These are phyloP conservation scores for Ramaria sp. DNA, from an alignment of 768 basidiomycete genomes.

Conservation along the genomic window DNA sequence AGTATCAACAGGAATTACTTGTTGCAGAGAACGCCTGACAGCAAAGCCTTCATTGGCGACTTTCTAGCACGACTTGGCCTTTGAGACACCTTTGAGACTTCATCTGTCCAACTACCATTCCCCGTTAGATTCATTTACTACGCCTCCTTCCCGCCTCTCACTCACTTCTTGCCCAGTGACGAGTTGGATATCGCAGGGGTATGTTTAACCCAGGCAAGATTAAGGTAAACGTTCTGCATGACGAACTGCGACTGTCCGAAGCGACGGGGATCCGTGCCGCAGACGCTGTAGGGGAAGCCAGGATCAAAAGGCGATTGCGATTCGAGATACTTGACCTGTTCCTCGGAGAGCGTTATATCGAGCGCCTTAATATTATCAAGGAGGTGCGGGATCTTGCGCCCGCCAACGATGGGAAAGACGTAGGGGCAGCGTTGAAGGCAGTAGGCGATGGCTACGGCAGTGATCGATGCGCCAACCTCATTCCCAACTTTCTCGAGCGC, in stretches of 20 bases:
- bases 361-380: slow-evolving; percentile 14
- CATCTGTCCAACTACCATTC: too few relatives aligned
- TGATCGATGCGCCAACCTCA: slow-evolving; percentile 5
- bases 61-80: too few relatives aligned
- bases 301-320: slow-evolving; percentile 4
- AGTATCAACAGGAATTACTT: too few relatives aligned
- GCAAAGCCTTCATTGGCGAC: too few relatives aligned
- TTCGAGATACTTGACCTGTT: slow-evolving; percentile 11
- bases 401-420: slow-evolving; percentile 17
- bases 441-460: background rate
- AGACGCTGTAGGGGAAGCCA: slow-evolving; percentile 10
- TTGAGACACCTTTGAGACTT: too few relatives aligned
- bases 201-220: too few relatives aligned
- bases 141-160: too few relatives aligned
- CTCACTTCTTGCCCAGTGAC: too few relatives aligned
- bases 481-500: slow-evolving; percentile 12
- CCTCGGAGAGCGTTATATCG: slow-evolving; percentile 5
- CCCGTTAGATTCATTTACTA: too few relatives aligned
- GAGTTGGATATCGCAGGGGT: too few relatives aligned
- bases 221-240: background rate
- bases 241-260: background rate
- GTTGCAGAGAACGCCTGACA: too few relatives aligned
- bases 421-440: slow-evolving; percentile 23
- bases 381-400: slow-evolving; percentile 16
- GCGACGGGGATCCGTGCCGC: too few relatives aligned